Evolutionary conservation across 371 early-diverging fungal genomes (phyloP), one percentile per base, ranked within the genome.

Genomic region (Mortierella sp.): DNA sequence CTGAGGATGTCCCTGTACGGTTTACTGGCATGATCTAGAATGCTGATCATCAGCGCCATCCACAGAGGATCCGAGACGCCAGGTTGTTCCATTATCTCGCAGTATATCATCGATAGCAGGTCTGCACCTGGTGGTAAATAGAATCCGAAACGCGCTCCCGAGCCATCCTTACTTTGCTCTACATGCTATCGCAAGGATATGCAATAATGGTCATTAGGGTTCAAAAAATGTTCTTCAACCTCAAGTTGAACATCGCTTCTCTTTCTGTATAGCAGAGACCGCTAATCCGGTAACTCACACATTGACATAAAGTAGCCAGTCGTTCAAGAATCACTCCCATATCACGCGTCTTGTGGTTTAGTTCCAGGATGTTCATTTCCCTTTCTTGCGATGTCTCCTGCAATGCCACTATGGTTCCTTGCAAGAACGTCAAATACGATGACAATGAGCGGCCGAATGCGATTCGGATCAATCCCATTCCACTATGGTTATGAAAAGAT

Each of bases 1-100:
- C 85, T 87, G 24, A 89, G 72, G 59, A 88, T 89, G 43, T 77
- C 74, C 19, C 84, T 50, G 48, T 88, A 89, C 1, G 89, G 89
- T 21, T 76, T 69, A 24, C 88, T 89, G 11, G 86, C 77, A 50
- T 88, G 85, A 45, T 78, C 82, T 43, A 87, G 63, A 3, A 87
- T 41, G 19, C 78, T 75, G 3, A 86, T 66, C 40, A 86, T 72
- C 3, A 88, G 63, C 24, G 84, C 78, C 13, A 72, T 67, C 80
- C 88, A 87, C 36, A 87, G 63, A 0, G 81, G 74, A 38, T 80
- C 67, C 15, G 74, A 65, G 33, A 86, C 81, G 1, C 52, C 24
- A 0, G 76, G 73, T 7, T 74, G 74, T 62, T 86, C 83, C 11
- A 67, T 67, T 6, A 84, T 72, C 71, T 88, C 86, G 1, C 67